phyloP scores from a whole-genome alignment of 352 stramenopile genomes.

The Globisporangium acanthophoron region DNA sequence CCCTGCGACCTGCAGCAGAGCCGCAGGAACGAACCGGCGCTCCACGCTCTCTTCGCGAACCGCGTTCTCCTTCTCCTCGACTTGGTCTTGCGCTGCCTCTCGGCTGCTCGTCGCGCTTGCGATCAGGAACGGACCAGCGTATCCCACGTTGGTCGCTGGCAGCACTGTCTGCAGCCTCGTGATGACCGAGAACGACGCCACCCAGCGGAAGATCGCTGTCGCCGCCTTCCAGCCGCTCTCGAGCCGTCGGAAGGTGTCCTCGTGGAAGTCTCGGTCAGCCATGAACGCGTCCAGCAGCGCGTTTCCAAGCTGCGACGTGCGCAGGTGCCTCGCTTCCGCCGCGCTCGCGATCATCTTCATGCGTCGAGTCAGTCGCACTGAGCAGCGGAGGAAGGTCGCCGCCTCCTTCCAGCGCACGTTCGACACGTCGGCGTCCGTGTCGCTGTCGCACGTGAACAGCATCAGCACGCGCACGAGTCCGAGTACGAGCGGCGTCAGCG shows the following conservation, averaged over 20 bases:
- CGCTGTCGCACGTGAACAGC: slow-evolving; percentile 50
- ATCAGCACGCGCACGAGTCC: slow-evolving; percentile 69
- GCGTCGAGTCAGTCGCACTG: slow-evolving; percentile 34
- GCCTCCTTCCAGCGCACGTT: slow-evolving; percentile 59
- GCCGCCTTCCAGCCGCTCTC: slow-evolving; percentile 44
- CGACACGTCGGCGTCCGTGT: slow-evolving; percentile 48
- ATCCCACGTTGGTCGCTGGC: slow-evolving; percentile 5
- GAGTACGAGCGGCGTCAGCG: slow-evolving; percentile 50
- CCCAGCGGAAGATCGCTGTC: slow-evolving; percentile 51
- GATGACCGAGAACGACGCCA: slow-evolving; percentile 38
- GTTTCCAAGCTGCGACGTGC: slow-evolving; percentile 26
- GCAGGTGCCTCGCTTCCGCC: slow-evolving; percentile 29
- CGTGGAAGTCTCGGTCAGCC: slow-evolving; percentile 42
- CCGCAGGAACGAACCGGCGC: slow-evolving; percentile 49
- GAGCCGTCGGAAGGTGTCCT: slow-evolving; percentile 39
- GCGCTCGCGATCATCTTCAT: slow-evolving; percentile 49
- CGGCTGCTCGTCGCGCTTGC: slow-evolving; percentile 20
- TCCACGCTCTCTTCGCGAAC: slow-evolving; percentile 30
- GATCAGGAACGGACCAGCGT: slow-evolving; percentile 31
- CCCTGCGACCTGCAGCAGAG: slow-evolving; percentile 28
- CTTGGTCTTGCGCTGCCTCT: slow-evolving; percentile 33
- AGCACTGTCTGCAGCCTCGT: slow-evolving; percentile 38
- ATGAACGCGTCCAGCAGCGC: slow-evolving; percentile 40
- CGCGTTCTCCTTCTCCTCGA: slow-evolving; percentile 26
- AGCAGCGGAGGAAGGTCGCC: slow-evolving; percentile 44